Evolutionary conservation across 2,329 filamentous ascomycete genomes (phyloP).

Genomic region (Fusarium mangiferae): DNA sequence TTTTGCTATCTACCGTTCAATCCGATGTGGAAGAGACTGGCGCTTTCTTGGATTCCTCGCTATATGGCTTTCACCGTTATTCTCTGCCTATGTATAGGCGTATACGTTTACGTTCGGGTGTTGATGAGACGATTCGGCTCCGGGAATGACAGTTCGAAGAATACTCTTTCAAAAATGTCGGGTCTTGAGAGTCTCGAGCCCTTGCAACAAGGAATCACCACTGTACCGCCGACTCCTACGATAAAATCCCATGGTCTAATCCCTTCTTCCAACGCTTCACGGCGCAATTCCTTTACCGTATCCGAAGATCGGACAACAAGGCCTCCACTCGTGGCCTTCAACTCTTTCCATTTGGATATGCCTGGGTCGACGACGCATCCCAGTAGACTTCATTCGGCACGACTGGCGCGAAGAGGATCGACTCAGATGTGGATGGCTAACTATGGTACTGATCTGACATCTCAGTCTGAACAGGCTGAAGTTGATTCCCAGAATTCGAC

Average conservation of each 20-base stretch:
- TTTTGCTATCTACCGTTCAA: conserved; percentile 76
- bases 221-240: conserved; percentile 44
- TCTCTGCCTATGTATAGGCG: conserved; percentile 70
- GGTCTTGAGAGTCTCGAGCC: conserved; percentile 18
- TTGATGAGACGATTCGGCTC: conserved; percentile 54
- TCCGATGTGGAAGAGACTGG: conserved; percentile 75
- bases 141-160: conserved; percentile 17
- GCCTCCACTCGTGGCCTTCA: conserved; percentile 31
- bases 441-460: conserved; percentile 24
- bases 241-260: conserved; percentile 50
- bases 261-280: conserved; percentile 41
- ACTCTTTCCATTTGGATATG: conserved; percentile 24
- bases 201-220: conserved; percentile 2
- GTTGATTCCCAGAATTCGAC: conserved; percentile 11
- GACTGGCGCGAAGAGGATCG: conserved; percentile 24
- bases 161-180: conserved; percentile 22
- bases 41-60: conserved; percentile 77
- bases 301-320: conserved; percentile 19
- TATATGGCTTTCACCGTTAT: conserved; percentile 75
- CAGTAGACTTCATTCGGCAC: conserved; percentile 26
- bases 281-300: conserved; percentile 6
- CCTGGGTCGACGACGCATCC: not conserved
- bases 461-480: conserved; percentile 16
- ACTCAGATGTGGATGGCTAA: conserved; percentile 34
- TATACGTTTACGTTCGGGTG: conserved; percentile 74